Conservation (phyloP, 1,284 basidiomycete genomes). For the Flammula alnicola region DNA sequence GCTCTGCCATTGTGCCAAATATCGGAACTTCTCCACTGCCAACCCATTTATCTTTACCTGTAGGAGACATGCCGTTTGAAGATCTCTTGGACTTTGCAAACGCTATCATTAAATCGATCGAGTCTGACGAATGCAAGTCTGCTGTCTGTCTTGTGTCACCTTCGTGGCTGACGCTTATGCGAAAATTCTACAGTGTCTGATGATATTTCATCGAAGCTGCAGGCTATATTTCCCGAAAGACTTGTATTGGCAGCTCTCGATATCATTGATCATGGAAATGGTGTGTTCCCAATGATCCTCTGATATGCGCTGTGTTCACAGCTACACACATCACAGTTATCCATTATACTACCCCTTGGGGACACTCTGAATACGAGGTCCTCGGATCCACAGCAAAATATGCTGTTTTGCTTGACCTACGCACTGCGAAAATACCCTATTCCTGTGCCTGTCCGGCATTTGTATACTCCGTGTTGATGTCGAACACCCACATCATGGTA, state of each 20-base stretch:
- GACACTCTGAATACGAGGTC: slow-evolving; percentile 64
- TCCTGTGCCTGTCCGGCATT: slow-evolving; percentile 82
- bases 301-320: not conserved
- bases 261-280: slow-evolving; percentile 66
- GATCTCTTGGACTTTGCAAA: slow-evolving; percentile 27
- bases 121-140: slow-evolving; percentile 31
- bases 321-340: slow-evolving; percentile 52
- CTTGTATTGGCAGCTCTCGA: slow-evolving; percentile 72
- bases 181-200: slow-evolving; percentile 49
- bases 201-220: slow-evolving; percentile 56
- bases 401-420: slow-evolving; percentile 59
- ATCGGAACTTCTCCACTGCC: not conserved
- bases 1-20: too few relatives aligned
- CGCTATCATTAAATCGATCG: slow-evolving; percentile 37
- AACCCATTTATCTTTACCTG: not conserved
- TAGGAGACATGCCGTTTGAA: slow-evolving; percentile 19
- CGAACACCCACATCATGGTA: slow-evolving; percentile 69
- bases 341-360: slow-evolving; percentile 60
- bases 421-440: slow-evolving; percentile 42
- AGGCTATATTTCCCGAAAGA: slow-evolving; percentile 61
- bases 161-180: slow-evolving; percentile 4
- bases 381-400: slow-evolving; percentile 67
- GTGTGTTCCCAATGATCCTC: slow-evolving; percentile 36
- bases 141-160: slow-evolving; percentile 1
- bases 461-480: slow-evolving; percentile 60